Base-by-base conservation (phyloP, 2,329 filamentous ascomycete species). In the Elsinoe ampelina region DNA sequence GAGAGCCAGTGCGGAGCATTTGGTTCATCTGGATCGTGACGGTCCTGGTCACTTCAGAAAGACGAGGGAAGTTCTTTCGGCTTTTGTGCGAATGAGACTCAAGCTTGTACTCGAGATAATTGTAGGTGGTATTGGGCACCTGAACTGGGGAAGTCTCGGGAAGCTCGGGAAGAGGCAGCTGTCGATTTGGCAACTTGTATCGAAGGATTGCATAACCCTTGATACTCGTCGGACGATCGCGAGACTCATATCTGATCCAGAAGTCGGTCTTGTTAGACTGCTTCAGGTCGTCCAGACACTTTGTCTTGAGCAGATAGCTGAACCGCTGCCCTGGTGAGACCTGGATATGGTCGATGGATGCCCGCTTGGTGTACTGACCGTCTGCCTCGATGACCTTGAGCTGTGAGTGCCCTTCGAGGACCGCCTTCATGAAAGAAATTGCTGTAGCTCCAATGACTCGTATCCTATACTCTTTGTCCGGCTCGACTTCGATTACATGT, bases 341-440 rank as follows among this genome's bases (percentile, higher is more conserved):
- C 62, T 84, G 81, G 54, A 85, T 70, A 60, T 77, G 74, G 19
- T 73, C 68, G 1, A 75, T 75, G 0, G 63, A 61, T n/a, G 73
- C 69, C 0, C 77, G 75, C 62, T 75, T 71, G 2, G 78, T 81
- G 65, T 81, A 81, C 12, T 22, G 71, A 59, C 43, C 71, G 57
- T 86, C 84, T 0, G 79, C 82, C 58, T 80, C 78, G 55, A 87
- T 81, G 54, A 87, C 72, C 0, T 74, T 76, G 35, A 86, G 65
- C 8, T 77, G 69, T 1, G 71, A 63, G 61, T 86, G 83, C 5
- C 66, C 75, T 59, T 84, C 80, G 36, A 86, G 76, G 0, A 72
- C 80, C 3, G 83, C 62, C 1, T 76, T 73, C 2, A 77, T 67
- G 60, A 80, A 73, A 0, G 79, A 82, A n/a, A 85, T 68, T 0